Percentiles rank a stretch among this genome's conserved stretches.
Conservation (phyloP, 2,329 filamentous ascomycete genomes). For the Teratosphaeria gauchensis region DNA sequence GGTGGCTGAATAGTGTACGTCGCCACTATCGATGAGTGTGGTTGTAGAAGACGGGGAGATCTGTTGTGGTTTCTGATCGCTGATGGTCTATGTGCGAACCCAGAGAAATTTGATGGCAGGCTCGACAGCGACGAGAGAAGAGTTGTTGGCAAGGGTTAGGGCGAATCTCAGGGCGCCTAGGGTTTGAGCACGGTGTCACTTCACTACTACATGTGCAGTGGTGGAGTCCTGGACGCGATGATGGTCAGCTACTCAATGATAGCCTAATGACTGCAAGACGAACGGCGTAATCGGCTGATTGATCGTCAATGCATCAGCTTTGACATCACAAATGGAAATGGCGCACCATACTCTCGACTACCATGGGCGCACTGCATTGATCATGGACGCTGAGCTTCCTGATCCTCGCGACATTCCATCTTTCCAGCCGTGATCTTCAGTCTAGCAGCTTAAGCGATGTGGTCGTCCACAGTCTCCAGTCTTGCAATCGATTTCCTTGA, state of each 20-base stretch:
- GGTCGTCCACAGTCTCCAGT: neutral
- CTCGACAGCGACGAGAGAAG: constrained; percentile 48
- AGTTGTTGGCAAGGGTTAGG: constrained; percentile 59
- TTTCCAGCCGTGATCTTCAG: neutral
- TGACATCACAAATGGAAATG: too few relatives aligned
- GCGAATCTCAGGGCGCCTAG: constrained; percentile 51
- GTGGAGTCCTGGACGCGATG: neutral
- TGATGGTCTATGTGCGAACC: neutral
- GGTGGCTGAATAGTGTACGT: constrained; percentile 73
- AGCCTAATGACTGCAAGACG: too few relatives aligned
- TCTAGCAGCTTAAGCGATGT: neutral
- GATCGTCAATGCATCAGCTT: too few relatives aligned
- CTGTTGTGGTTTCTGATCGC: neutral
- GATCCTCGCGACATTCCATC: too few relatives aligned
- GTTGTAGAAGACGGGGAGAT: neutral
- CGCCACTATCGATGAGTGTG: neutral
- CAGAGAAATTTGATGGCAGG: constrained; percentile 57
- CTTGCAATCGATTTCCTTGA: too few relatives aligned
- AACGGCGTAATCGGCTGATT: too few relatives aligned
- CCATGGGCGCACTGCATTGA: neutral
- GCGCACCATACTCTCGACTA: neutral
- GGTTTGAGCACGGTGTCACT: constrained; percentile 7
- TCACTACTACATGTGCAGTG: neutral
- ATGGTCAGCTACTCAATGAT: neutral
- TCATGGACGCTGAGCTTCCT: neutral